Evolutionary conservation across 352 stramenopile genomes (phyloP).

Genomic region (Phytophthora podocarpi): DNA sequence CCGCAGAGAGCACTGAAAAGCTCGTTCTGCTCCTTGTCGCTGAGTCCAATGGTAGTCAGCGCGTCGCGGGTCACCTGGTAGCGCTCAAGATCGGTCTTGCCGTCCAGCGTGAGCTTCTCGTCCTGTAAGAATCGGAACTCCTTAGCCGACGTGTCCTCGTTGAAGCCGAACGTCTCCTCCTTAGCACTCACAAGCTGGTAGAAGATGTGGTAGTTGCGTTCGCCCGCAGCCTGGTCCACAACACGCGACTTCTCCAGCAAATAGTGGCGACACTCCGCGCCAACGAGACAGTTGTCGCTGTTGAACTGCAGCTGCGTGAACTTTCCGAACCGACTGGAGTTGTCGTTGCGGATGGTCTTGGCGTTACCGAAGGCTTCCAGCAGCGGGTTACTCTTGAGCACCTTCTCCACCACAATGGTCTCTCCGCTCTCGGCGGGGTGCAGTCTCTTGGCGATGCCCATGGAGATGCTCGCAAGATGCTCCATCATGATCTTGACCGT

Average conservation of each 20-base stretch:
- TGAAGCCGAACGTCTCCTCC: conserved; percentile 63
- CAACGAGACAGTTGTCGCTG: conserved; percentile 81
- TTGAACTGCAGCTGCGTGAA: conserved; percentile 95
- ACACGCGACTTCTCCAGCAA: conserved; percentile 98
- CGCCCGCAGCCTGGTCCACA: conserved; percentile 84
- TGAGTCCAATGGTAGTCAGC: conserved; percentile 79
- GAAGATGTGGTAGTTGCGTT: conserved; percentile 99
- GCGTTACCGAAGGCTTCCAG: conserved; percentile 92
- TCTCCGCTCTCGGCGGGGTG: conserved; percentile 72
- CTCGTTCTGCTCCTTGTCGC: conserved; percentile 69
- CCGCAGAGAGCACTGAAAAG: conserved; percentile 74
- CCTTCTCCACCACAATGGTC: conserved; percentile 83
- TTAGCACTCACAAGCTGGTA: conserved; percentile 92
- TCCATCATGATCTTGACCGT: conserved; percentile 98
- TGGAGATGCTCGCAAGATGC: conserved; percentile 90
- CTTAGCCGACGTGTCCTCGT: conserved; percentile 38
- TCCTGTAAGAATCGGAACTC: conserved; percentile 83
- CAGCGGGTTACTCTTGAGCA: conserved; percentile 91
- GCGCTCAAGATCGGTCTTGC: conserved; percentile 68
- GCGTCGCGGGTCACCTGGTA: conserved; percentile 86
- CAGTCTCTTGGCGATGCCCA: conserved; percentile 58
- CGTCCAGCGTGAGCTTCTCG: conserved; percentile 71
- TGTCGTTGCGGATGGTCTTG: conserved; percentile 95
- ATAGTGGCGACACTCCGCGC: conserved; percentile 92
- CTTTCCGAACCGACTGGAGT: conserved; percentile 96